These are phyloP conservation scores for Colletotrichum salicis DNA, from an alignment of 2,329 filamentous ascomycete species.

Conservation along the genomic window DNA sequence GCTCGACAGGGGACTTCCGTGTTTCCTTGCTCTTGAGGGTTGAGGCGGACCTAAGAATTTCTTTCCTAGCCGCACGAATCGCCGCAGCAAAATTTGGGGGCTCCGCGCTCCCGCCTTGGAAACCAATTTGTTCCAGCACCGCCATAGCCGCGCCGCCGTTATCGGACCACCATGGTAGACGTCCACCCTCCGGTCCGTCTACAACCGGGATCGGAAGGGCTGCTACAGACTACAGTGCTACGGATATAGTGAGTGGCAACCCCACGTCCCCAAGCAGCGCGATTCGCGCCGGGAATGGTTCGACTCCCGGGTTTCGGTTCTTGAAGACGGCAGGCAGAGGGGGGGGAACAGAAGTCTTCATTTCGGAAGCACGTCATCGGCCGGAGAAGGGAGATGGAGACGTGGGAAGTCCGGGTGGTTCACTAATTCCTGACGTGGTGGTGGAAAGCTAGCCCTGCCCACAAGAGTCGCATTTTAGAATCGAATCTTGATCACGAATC, in stretches of 20 bases:
- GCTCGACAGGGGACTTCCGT: background rate
- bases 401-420: background rate
- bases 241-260: background rate
- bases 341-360: background rate
- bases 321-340: background rate
- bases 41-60: background rate
- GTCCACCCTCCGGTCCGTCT: background rate
- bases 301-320: background rate
- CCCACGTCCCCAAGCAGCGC: background rate
- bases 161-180: background rate
- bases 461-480: background rate
- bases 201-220: background rate
- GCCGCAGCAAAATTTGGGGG: background rate
- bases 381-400: background rate
- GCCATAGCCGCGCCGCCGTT: background rate
- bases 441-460: background rate
- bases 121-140: background rate
- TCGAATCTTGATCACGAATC: background rate
- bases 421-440: background rate
- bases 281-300: background rate
- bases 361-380: background rate
- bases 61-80: background rate
- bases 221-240: background rate
- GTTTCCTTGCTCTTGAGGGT: background rate
- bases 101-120: background rate